phyloP scores from a whole-genome alignment of 495 filamentous ascomycete species.

The Podospora bellae-mahoneyi region DNA sequence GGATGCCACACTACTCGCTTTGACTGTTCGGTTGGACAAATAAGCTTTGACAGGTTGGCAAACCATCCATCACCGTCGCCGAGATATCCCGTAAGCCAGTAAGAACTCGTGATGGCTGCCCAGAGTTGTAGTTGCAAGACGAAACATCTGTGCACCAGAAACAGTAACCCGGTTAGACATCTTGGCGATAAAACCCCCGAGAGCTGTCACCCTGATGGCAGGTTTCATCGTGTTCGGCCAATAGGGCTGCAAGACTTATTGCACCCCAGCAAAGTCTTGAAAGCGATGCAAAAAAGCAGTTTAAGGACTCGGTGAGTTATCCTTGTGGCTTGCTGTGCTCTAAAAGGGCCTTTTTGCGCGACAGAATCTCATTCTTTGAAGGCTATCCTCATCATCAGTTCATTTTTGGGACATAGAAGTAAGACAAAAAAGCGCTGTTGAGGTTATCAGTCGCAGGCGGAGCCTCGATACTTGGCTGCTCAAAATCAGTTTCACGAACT shows the following conservation, averaged over 20 bases:
- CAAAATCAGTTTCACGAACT: background rate
- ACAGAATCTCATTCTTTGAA: no score
- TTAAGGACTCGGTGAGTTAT: no score
- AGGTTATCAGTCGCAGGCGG: background rate
- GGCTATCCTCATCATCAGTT: no score
- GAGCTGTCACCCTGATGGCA: background rate
- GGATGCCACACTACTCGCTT: background rate
- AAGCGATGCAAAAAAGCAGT: background rate
- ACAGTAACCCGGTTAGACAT: conserved; percentile 1
- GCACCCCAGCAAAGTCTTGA: background rate
- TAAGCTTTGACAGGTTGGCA: background rate
- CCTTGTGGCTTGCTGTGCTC: no score
- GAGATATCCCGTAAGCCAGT: background rate
- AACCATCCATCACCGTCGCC: background rate
- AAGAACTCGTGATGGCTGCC: background rate
- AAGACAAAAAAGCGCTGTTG: background rate
- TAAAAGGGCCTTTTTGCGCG: no score
- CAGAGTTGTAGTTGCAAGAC: background rate
- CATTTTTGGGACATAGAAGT: background rate
- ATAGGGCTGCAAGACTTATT: background rate
- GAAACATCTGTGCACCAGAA: conserved; percentile 5
- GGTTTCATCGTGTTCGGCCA: background rate
- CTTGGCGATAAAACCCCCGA: background rate
- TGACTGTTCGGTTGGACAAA: background rate
- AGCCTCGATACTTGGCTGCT: background rate